Conservation (phyloP, 2,329 filamentous ascomycete genomes). For the Verticillium tricorpus region DNA sequence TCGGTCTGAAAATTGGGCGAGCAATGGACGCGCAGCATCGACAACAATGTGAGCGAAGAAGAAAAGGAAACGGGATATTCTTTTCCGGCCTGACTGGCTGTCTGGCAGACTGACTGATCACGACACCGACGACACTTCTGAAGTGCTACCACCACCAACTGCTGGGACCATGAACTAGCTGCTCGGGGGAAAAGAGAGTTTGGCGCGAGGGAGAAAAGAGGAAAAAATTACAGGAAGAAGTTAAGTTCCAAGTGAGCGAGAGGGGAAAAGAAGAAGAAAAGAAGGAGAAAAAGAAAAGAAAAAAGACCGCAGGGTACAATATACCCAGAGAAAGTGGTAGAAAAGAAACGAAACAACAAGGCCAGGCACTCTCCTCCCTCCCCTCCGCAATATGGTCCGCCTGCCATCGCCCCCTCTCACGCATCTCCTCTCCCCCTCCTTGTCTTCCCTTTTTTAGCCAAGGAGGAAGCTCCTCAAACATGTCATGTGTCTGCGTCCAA, state of each 20-base stretch:
- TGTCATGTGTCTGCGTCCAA: background rate
- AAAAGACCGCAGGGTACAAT: background rate
- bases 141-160: background rate
- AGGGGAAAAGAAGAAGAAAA: conserved; percentile 5
- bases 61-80: background rate
- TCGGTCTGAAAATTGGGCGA: background rate
- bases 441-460: background rate
- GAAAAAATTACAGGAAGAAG: conserved; percentile 13
- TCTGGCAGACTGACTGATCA: background rate
- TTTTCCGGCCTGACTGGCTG: background rate
- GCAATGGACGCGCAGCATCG: background rate
- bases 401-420: background rate
- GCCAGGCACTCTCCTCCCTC: background rate
- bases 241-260: conserved; percentile 5
- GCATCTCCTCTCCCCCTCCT: background rate
- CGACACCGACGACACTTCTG: background rate
- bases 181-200: background rate
- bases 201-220: background rate
- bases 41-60: background rate
- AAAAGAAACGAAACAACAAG: conserved; percentile 13
- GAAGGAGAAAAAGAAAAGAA: conserved; percentile 10
- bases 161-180: background rate
- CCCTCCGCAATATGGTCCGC: background rate
- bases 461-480: background rate
- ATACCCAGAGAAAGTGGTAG: conserved; percentile 3